phyloP scores from a whole-genome alignment of 179 eudicot species.

The Carnegiea gigantea region DNA sequence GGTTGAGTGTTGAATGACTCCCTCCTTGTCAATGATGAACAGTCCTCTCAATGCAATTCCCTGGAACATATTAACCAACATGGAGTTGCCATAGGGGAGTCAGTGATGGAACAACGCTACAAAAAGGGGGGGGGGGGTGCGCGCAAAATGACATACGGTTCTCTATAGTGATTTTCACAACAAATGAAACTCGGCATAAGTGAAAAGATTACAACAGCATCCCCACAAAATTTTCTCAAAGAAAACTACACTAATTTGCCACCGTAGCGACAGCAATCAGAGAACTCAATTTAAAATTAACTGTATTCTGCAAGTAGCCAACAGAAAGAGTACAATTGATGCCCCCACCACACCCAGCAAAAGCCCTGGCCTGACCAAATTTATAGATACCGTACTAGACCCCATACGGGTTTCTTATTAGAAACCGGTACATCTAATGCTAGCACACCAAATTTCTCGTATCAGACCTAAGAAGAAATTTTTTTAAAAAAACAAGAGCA shows the following conservation, averaged over 20 bases:
- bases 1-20: conserved; percentile 95
- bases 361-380: neutral
- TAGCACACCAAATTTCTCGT: too few relatives aligned
- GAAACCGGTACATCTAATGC: too few relatives aligned
- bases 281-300: neutral
- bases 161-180: neutral
- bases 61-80: conserved; percentile 33
- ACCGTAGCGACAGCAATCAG: neutral
- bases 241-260: neutral
- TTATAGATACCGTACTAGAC: too few relatives aligned
- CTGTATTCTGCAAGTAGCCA: neutral
- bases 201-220: neutral
- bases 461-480: too few relatives aligned
- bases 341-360: neutral
- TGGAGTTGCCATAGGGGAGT: neutral
- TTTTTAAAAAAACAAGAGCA: too few relatives aligned
- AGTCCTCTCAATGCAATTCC: conserved; percentile 92
- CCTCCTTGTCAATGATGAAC: conserved; percentile 95
- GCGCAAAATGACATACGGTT: neutral
- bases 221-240: neutral
- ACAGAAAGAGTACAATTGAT: neutral
- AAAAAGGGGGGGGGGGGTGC: neutral
- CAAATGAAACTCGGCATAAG: neutral
- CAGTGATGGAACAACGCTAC: neutral
- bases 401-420: too few relatives aligned